Evolutionary conservation across 108 stramenopile species (phyloP).

Genomic region (Schizochytrium sp.): DNA sequence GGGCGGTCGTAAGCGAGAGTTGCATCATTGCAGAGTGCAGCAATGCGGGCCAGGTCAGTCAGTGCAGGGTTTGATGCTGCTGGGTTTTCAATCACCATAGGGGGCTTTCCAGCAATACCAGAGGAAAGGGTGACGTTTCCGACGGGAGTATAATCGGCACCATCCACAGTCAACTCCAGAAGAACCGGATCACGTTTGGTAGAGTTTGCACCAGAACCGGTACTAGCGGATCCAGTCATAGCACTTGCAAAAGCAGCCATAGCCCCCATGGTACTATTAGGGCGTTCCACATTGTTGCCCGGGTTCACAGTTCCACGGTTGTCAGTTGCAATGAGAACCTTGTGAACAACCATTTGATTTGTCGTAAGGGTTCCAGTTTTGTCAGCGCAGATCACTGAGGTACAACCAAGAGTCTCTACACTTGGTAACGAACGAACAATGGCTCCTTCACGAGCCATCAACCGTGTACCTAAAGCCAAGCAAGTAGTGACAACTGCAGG

Average conservation of each 20-base stretch:
- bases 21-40: conserved; percentile 74
- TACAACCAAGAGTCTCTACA: conserved; percentile 94
- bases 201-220: background rate
- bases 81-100: conserved; percentile 28
- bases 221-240: background rate
- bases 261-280: conserved; percentile 16
- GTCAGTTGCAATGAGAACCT: conserved; percentile 67
- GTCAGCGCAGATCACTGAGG: conserved; percentile 91
- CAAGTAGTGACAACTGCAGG: conserved; percentile 91
- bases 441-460: conserved; percentile 89
- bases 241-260: conserved; percentile 44
- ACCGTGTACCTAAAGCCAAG: conserved; percentile 89
- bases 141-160: conserved; percentile 69
- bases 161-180: conserved; percentile 66
- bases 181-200: conserved; percentile 63
- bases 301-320: background rate
- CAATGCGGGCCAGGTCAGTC: conserved; percentile 69
- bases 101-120: background rate
- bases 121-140: conserved; percentile 61
- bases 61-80: conserved; percentile 62
- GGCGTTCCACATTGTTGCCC: background rate
- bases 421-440: conserved; percentile 94
- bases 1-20: conserved; percentile 63
- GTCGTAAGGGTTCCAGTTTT: conserved; percentile 98
- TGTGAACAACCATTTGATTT: conserved; percentile 89